These are phyloP conservation scores for Aspergillus affinis DNA, from an alignment of 495 filamentous ascomycete species.

Conservation along the genomic window DNA sequence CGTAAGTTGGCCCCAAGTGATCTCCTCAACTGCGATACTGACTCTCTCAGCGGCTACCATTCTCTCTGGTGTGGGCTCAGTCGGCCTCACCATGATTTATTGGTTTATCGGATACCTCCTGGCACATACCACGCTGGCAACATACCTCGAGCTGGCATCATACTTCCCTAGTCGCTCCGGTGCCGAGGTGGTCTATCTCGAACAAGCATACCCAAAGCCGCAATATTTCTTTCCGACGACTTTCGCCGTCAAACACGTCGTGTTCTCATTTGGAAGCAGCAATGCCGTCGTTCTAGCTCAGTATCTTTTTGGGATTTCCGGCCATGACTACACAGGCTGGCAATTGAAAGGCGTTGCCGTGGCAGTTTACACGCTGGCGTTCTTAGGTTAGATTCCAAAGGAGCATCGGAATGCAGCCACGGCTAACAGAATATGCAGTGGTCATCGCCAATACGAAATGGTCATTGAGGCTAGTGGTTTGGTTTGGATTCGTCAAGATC, in stretches of 20 bases:
- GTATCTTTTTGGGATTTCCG: slow-evolving; percentile 55
- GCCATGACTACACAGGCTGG: slow-evolving; percentile 50
- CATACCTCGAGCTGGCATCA: slow-evolving; percentile 60
- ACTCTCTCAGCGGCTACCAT: slow-evolving; percentile 49
- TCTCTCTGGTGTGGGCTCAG: slow-evolving; percentile 55
- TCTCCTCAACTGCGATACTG: too few relatives aligned
- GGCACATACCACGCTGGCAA: slow-evolving; percentile 45
- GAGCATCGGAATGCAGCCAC: slow-evolving; percentile 2
- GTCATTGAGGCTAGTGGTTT: slow-evolving; percentile 54
- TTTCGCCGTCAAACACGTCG: slow-evolving; percentile 58
- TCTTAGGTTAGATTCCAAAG: slow-evolving; percentile 29
- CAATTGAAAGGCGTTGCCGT: slow-evolving; percentile 63
- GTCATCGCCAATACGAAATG: slow-evolving; percentile 54
- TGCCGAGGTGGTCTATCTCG: slow-evolving; percentile 63
- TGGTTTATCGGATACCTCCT: slow-evolving; percentile 62
- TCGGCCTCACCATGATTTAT: slow-evolving; percentile 59
- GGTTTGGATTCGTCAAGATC: slow-evolving; percentile 55
- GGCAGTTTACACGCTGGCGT: slow-evolving; percentile 56
- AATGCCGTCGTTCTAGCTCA: slow-evolving; percentile 61
- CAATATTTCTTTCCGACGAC: slow-evolving; percentile 60
- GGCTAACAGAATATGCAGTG: slow-evolving; percentile 26
- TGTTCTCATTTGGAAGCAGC: slow-evolving; percentile 61
- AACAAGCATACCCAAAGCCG: slow-evolving; percentile 63
- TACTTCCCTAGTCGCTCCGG: slow-evolving; percentile 67
- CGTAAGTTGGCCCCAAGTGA: slow-evolving; percentile 37